phyloP scores from a whole-genome alignment of 1,284 basidiomycete genomes.

The Ceratorhiza oryzae-sativae region DNA sequence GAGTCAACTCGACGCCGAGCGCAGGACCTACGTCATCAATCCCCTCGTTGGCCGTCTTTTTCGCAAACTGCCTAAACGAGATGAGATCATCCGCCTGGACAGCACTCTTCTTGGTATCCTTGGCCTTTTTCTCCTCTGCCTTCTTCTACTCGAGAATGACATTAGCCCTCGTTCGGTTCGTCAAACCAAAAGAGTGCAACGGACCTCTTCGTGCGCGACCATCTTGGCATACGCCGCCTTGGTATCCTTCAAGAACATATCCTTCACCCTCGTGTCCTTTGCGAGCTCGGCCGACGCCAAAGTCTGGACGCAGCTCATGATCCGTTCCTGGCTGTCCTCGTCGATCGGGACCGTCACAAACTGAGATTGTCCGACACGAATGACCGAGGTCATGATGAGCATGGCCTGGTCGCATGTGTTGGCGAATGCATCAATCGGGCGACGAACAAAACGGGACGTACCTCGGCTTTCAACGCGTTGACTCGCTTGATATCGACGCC shows the following conservation, averaged over 20 bases:
- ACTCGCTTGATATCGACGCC: slow-evolving; percentile 64
- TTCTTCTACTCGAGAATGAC: slow-evolving; percentile 61
- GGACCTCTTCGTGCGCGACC: slow-evolving; percentile 88
- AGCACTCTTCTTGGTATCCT: slow-evolving; percentile 73
- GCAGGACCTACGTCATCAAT: slow-evolving; percentile 72
- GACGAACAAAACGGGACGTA: slow-evolving; percentile 47
- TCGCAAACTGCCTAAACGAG: slow-evolving; percentile 92
- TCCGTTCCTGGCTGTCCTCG: slow-evolving; percentile 96
- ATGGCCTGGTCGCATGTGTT: slow-evolving; percentile 73
- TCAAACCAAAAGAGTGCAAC: not conserved
- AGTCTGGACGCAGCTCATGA: slow-evolving; percentile 96
- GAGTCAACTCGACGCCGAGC: not conserved
- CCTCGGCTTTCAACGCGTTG: slow-evolving; percentile 88
- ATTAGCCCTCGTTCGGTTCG: not conserved
- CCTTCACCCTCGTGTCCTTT: slow-evolving; percentile 66
- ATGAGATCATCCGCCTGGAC: slow-evolving; percentile 95
- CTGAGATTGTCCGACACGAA: slow-evolving; percentile 96
- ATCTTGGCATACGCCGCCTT: slow-evolving; percentile 94
- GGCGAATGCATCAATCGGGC: too few species aligned
- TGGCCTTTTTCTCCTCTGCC: slow-evolving; percentile 87
- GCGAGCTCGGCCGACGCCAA: slow-evolving; percentile 72
- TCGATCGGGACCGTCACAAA: slow-evolving; percentile 94
- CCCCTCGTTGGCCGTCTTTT: slow-evolving; percentile 82
- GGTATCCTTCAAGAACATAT: slow-evolving; percentile 93
- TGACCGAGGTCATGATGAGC: slow-evolving; percentile 97